Evolutionary conservation across 345 rosid species (phyloP), one percentile per base, ranked within the genome.

Genomic region (Zanthoxylum bungeanum): DNA sequence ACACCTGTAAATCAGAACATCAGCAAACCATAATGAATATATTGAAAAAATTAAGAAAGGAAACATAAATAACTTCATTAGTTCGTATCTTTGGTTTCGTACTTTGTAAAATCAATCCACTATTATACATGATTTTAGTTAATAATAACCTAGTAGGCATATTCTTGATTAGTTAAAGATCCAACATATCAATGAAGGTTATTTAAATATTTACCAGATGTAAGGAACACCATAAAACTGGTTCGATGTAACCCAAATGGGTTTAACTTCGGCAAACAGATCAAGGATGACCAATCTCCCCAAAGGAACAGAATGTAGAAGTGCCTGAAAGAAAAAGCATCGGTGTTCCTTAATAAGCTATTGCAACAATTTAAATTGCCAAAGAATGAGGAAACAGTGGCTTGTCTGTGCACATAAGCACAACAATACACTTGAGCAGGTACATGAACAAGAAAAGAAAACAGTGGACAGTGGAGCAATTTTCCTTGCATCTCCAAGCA

Each of bases 181-280:
- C 53, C 30, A 9, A 25, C n/a, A 44, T 17, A 28, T 42, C 73
- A 57, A 21, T 19, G 62, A 28, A 19, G 53, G 7, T 22, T 40
- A 64, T n/a, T 47, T 7, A 51, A 55, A 40, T 46, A 63, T 77
- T 74, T 84, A 77, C 93, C 93, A 89, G 81, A 89, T 85, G 82
- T 89, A 85, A 67, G 93, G 93, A 72, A 89, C 79, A n/a, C 91
- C 91, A 73, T 84, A 89, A 74, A 89, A 85, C 62, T 89, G 93
- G 78, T 85, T 80, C 33, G 93, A 82, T 60, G 85, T 75, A 67
- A 49, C 75, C 93, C 93, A 87, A 71, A 87, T 78, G 64, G 93
- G 91, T 76, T 87, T 89, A 70, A 82, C 91, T 82, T 89, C 93
- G 0, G 93, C 93, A 78, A 77, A 89, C 50, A 89, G 81, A 80